Evolutionary conservation across 768 basidiomycete species (phyloP), one percentile per base, ranked within the genome.

Genomic region (Melanogaster broomeanus): DNA sequence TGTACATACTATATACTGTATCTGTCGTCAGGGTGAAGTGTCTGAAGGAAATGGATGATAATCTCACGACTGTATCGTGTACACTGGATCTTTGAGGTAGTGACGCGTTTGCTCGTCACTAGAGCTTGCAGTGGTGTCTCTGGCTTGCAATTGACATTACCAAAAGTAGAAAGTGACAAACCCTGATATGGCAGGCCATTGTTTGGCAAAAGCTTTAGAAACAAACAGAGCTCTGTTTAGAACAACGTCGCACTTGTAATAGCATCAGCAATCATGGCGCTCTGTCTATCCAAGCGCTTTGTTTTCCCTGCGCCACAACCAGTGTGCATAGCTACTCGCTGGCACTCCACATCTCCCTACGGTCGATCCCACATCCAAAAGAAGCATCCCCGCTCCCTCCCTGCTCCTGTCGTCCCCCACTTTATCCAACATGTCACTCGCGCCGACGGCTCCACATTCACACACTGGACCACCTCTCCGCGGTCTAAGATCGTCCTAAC

Each of bases 381-480:
- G 71, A 79, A 82, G 48, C 82, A 87, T 30, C 60, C 77, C 40
- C 81, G 83, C 16, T 70, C 77, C 5, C 78, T 95, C 3, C 93
- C 93, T 3, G 85, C 88, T 55, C 93, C 93, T 3, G 70, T 91
- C 59, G 88, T 93, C 2, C 90, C 91, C 30, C 87, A 87, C 56
- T 96, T 87, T 69, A 87, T 90, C 3, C 92, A 94, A 69, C 82
- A 78, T 56, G 88, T 96, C 53, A 79, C 91, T 51, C 85, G 90
- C 58, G 85, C 92, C 0, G 94, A 96, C 72, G 93, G 94, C 11
- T 88, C 90, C 24, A 90, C 88, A 1, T 93, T 91, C 67, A 84
- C 81, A 5, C 90, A 94, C 59, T 89, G 87, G 81, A 91, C 89
- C 12, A 95, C 93, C 1, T 92, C 93, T 0, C 93, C 94, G 0